A percentile compares a stretch with the other conserved stretches of the same genome.
Conservation (phyloP, 2,329 filamentous ascomycete genomes). For the Diaporthe aspalathi region DNA sequence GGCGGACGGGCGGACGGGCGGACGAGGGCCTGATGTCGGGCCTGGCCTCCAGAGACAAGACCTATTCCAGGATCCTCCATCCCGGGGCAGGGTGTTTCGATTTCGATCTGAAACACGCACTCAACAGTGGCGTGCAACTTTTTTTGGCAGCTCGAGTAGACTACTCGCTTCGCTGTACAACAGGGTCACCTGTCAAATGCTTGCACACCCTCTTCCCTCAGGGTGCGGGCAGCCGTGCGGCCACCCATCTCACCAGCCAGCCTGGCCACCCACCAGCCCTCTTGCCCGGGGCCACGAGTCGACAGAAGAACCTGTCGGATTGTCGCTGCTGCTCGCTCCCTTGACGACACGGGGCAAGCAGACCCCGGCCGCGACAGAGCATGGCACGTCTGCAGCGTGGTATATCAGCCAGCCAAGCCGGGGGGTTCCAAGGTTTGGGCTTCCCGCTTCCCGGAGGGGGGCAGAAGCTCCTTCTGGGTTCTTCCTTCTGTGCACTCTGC, state of each 20-base stretch:
- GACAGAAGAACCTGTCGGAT: no score
- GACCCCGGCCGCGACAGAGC: background rate
- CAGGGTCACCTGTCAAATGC: constrained; percentile 32
- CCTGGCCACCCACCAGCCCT: no score
- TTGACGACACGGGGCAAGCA: constrained; percentile 21
- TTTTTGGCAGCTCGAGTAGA: constrained; percentile 21
- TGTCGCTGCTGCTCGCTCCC: background rate
- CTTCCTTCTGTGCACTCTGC: constrained; percentile 17
- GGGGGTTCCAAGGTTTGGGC: constrained; percentile 27
- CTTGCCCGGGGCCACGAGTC: no score
- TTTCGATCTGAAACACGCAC: constrained; percentile 15
- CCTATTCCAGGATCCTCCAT: constrained; percentile 11
- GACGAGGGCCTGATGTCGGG: constrained; percentile 4
- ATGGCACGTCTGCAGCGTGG: background rate
- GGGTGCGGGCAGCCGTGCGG: background rate
- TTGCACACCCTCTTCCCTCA: background rate
- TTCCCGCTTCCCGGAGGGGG: constrained; percentile 24
- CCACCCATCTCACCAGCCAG: background rate
- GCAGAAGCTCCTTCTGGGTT: constrained; percentile 8
- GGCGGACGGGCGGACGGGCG: constrained; percentile 17
- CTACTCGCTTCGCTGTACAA: background rate
- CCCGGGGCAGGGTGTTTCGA: constrained; percentile 4
- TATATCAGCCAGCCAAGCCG: constrained; percentile 20
- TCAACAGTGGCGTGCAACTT: background rate
- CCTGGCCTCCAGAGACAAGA: constrained; percentile 8